Percentiles rank a stretch among this genome's conserved stretches.
These are phyloP conservation scores for Cinchona pubescens DNA, from an alignment of 257 asterid genomes.

Conservation along the genomic window DNA sequence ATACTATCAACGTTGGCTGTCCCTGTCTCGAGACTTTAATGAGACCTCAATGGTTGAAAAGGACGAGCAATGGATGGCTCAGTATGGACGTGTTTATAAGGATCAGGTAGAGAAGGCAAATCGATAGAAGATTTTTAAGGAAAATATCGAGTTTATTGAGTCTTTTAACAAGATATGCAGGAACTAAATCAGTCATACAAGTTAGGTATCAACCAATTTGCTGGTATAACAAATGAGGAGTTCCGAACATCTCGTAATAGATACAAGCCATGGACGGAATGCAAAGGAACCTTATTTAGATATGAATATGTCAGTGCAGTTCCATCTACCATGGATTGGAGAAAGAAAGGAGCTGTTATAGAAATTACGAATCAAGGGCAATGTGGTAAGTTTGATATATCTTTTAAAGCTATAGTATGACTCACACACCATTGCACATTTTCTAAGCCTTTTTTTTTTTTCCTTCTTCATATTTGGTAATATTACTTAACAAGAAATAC, in stretches of 20 bases:
- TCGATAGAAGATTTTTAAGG: constrained; percentile 6
- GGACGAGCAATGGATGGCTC: constrained; percentile 16
- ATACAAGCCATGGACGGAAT: constrained; percentile 14
- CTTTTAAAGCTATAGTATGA: too few relatives aligned
- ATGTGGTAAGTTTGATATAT: constrained; percentile 15
- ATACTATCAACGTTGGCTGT: not conserved
- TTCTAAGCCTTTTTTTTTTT: not conserved
- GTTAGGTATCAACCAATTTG: constrained; percentile 10
- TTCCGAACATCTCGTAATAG: constrained; percentile 9
- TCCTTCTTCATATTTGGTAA: too few relatives aligned
- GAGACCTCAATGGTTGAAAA: constrained; percentile 9
- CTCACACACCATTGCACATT: too few relatives aligned
- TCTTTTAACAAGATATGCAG: constrained; percentile 16
- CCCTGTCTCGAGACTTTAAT: constrained; percentile 1
- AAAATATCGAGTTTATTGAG: constrained; percentile 13
- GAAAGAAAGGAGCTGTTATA: constrained; percentile 8
- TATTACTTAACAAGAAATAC: too few relatives aligned
- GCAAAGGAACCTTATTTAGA: constrained; percentile 5
- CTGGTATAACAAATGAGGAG: constrained; percentile 13
- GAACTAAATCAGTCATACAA: not conserved
- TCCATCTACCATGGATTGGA: constrained; percentile 13
- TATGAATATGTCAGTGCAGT: not conserved
- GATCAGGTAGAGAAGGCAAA: constrained; percentile 1
- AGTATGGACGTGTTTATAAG: constrained; percentile 2
- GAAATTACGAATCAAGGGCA: constrained; percentile 9